Conservation (phyloP, 108 stramenopile species). For the Skeletonema potamos region DNA sequence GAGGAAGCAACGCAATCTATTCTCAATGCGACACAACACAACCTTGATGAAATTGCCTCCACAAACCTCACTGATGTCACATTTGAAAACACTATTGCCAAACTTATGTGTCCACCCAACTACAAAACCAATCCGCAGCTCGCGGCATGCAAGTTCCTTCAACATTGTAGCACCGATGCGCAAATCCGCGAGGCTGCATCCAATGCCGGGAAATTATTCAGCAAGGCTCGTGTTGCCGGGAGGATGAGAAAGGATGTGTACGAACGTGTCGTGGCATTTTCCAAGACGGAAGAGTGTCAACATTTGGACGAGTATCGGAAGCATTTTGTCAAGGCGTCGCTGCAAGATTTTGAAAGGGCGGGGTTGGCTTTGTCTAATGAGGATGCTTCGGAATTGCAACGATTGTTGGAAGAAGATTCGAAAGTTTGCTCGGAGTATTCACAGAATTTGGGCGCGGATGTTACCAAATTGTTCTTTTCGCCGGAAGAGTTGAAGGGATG, state of each 20-base stretch:
- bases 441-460: constrained; percentile 37
- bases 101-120: constrained; percentile 48
- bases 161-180: constrained; percentile 45
- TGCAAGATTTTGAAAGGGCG: constrained; percentile 45
- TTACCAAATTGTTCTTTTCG: constrained; percentile 46
- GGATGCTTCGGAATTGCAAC: constrained; percentile 24
- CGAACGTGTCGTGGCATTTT: constrained; percentile 39
- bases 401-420: constrained; percentile 37
- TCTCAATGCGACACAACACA: constrained; percentile 16
- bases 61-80: constrained; percentile 27
- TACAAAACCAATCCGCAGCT: constrained; percentile 53
- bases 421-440: constrained; percentile 28
- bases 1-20: constrained; percentile 18
- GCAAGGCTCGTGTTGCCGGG: constrained; percentile 25
- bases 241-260: constrained; percentile 47
- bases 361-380: constrained; percentile 38
- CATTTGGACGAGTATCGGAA: constrained; percentile 16
- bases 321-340: constrained; percentile 40
- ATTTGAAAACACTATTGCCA: constrained; percentile 40
- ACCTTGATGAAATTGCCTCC: constrained; percentile 40
- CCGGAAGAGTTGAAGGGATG: constrained; percentile 40
- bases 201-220: constrained; percentile 35
- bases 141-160: constrained; percentile 44
- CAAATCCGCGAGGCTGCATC: constrained; percentile 38
- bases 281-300: constrained; percentile 2